These are phyloP conservation scores for Cystobasidium slooffiae DNA, from an alignment of 1,284 basidiomycete species.

Conservation along the genomic window DNA sequence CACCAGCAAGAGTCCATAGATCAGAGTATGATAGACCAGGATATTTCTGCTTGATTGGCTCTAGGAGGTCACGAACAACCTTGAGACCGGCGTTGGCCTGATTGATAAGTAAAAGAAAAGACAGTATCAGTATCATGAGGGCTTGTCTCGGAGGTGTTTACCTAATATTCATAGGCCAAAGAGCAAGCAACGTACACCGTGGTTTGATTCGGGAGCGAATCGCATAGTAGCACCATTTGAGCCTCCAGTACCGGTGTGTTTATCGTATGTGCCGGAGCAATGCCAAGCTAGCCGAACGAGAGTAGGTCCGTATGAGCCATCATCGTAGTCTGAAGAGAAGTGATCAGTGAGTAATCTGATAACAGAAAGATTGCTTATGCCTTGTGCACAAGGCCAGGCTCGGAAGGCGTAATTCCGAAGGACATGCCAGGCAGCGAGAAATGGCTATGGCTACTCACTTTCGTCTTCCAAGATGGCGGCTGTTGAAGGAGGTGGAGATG, in stretches of 20 bases:
- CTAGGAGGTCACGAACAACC: slow-evolving; percentile 80
- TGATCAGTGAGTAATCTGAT: background rate
- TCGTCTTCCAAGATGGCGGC: slow-evolving; percentile 26
- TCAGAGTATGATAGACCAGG: slow-evolving; percentile 72
- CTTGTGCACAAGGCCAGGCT: no score
- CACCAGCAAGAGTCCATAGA: slow-evolving; percentile 84
- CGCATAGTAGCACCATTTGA: slow-evolving; percentile 89
- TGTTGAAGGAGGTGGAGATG: background rate
- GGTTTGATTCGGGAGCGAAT: slow-evolving; percentile 44
- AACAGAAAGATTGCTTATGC: background rate
- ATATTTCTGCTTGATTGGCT: slow-evolving; percentile 82
- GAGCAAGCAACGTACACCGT: slow-evolving; percentile 65
- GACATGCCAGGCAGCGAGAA: background rate
- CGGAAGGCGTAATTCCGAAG: background rate
- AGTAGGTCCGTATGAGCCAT: slow-evolving; percentile 89
- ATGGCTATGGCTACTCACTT: background rate
- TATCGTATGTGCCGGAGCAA: slow-evolving; percentile 48
- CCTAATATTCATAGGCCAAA: no score
- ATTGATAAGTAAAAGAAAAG: background rate
- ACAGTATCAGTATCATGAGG: background rate
- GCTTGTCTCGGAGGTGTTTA: no score
- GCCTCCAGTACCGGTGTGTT: slow-evolving; percentile 76
- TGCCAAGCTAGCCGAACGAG: slow-evolving; percentile 72
- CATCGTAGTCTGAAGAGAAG: slow-evolving; percentile 75
- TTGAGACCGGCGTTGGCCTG: slow-evolving; percentile 78